Evolutionary conservation across 768 basidiomycete genomes (phyloP), one percentile per base, ranked within the genome.

Genomic region (Lactifluus volemus): DNA sequence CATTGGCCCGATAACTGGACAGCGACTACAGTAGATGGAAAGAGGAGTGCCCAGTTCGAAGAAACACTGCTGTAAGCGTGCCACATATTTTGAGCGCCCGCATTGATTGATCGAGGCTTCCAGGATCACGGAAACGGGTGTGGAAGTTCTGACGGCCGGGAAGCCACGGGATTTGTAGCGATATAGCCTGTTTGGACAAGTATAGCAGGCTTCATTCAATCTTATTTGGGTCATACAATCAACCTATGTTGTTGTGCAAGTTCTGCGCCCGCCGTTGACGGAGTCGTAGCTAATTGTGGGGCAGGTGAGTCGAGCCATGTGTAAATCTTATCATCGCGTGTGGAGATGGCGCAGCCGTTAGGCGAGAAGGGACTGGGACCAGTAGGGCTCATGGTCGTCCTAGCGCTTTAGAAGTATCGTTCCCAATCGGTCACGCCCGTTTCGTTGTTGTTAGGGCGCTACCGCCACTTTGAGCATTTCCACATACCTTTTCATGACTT

Each of bases 1-100:
- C 91, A 93, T 70, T 93, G 94, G 94, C 87, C 88, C 36, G 93
- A 96, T 72, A 86, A 92, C 69, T 98, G 96, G 96, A 98, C 96
- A 3, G 92, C 95, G 1, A 92, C 88, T 21, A 99, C 97, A 5
- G 73, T 81, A 12, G 96, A 98, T 73, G 96, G 94, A 25, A 89
- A 88, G 71, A 78, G 81, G 58, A 94, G 91, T 62, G 97, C 97
- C 1, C 97, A 99, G 69, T 99, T 98, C 70, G 97, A 99, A 72
- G 97, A 99, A 69, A 98, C 96, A 1, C 76, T 99, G 39, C 73
- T 99, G 94, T 95, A 69, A 68, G 92, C 81, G 42, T 53, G 21
- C 17, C 49, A 7, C 51, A 42, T 32, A 25, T 17, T 47, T 66
- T 47, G 41, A 39, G 49, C 50, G 29, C 41, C 48, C 53, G 30